Evolutionary conservation across 805 yeast genomes (phyloP).

Genomic region (Kluyveromyces nonfermentans): DNA sequence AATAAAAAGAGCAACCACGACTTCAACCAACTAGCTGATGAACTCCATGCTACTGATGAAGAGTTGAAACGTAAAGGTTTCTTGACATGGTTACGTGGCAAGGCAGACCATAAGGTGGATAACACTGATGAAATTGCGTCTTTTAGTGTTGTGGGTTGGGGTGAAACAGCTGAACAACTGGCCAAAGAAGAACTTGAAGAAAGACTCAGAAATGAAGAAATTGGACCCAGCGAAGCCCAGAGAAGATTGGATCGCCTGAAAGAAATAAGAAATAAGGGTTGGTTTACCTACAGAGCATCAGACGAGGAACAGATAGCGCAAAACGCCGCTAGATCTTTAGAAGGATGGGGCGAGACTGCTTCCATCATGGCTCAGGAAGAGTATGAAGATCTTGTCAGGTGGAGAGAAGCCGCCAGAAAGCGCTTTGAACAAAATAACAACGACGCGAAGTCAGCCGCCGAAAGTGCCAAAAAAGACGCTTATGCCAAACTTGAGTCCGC

Average conservation of each 20-base stretch:
- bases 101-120: conserved; percentile 4
- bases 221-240: conserved; percentile 27
- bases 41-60: conserved; percentile 17
- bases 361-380: conserved; percentile 36
- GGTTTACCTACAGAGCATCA: conserved; percentile 19
- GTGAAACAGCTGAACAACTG: conserved; percentile 35
- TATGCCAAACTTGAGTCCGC: conserved; percentile 27
- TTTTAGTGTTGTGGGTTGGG: conserved; percentile 36
- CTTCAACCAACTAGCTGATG: conserved; percentile 21
- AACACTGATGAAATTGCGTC: conserved; percentile 27
- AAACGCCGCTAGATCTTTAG: conserved; percentile 29
- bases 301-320: conserved; percentile 29
- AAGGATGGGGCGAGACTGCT: conserved; percentile 42
- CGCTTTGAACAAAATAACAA: conserved; percentile 32
- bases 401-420: conserved; percentile 18
- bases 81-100: conserved; percentile 15
- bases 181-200: conserved; percentile 31
- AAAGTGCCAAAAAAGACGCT: conserved; percentile 30
- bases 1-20: conserved; percentile 13
- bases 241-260: conserved; percentile 28
- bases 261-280: conserved; percentile 30
- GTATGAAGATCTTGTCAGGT: conserved; percentile 22
- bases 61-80: conserved; percentile 16
- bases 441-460: conserved; percentile 28
- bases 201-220: conserved; percentile 11